These are phyloP conservation scores for Alternaria gaisen DNA, from an alignment of 2,329 filamentous ascomycete genomes.

Conservation along the genomic window DNA sequence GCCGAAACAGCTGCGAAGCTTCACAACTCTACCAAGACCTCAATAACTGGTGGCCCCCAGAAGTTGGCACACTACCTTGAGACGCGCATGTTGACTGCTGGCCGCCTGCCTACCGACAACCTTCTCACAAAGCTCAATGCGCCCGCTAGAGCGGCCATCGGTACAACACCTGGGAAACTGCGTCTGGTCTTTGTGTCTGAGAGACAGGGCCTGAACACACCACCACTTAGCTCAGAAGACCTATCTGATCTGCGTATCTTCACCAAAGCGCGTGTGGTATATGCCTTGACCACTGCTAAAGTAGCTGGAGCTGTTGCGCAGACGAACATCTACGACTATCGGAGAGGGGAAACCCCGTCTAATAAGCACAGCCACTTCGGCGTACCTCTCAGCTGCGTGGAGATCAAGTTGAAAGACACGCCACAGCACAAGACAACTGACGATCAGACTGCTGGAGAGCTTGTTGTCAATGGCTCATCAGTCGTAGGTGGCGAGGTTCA, in stretches of 20 bases:
- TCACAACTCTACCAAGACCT: constrained; percentile 68
- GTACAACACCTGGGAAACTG: constrained; percentile 73
- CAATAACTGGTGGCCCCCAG: constrained; percentile 69
- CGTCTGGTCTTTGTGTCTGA: constrained; percentile 84
- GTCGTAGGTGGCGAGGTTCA: constrained; percentile 73
- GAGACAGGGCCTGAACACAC: constrained; percentile 67
- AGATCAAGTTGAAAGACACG: constrained; percentile 76
- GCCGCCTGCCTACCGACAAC: constrained; percentile 75
- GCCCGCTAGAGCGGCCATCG: constrained; percentile 66
- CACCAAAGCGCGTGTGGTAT: constrained; percentile 80
- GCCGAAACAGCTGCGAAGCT: constrained; percentile 75
- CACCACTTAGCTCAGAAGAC: constrained; percentile 71
- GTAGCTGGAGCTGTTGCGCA: constrained; percentile 93
- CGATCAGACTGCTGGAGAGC: constrained; percentile 61
- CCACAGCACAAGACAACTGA: constrained; percentile 70
- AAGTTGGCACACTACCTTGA: constrained; percentile 76
- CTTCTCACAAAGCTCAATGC: constrained; percentile 70
- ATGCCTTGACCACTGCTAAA: constrained; percentile 80
- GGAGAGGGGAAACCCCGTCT: constrained; percentile 58
- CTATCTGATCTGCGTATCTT: constrained; percentile 85
- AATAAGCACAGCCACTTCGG: constrained; percentile 75
- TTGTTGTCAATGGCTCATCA: constrained; percentile 75
- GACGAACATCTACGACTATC: constrained; percentile 87
- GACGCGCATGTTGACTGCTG: constrained; percentile 73
- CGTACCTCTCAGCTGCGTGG: constrained; percentile 78